Conservation (phyloP, 768 basidiomycete genomes). For the Mycena galopus region DNA sequence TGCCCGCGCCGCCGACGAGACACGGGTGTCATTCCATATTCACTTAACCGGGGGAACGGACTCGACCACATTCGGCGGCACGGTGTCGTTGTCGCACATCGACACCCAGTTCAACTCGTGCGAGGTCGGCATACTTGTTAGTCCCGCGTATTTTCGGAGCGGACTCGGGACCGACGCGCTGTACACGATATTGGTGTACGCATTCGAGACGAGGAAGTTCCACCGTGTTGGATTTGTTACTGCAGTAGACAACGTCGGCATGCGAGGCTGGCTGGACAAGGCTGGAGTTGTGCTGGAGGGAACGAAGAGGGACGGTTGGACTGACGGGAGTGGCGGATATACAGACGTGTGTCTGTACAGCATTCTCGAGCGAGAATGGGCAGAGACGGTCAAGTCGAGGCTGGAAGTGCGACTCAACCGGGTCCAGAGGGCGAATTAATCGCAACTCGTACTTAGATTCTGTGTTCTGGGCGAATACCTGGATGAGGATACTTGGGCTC, state of each 20-base stretch:
- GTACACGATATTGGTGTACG: slow-evolving; percentile 53
- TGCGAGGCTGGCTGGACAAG: slow-evolving; percentile 62
- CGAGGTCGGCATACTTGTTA: slow-evolving; percentile 57
- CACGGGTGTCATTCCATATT: slow-evolving; percentile 53
- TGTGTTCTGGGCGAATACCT: too few species aligned
- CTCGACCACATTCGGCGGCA: slow-evolving; percentile 48
- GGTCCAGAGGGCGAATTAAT: too few species aligned
- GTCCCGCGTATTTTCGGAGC: slow-evolving; percentile 50
- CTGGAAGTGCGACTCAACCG: slow-evolving; percentile 21
- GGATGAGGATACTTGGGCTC: too few species aligned
- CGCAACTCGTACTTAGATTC: too few species aligned
- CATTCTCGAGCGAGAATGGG: slow-evolving; percentile 60
- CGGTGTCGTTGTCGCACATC: slow-evolving; percentile 54
- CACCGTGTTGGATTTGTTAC: slow-evolving; percentile 60
- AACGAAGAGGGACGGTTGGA: slow-evolving; percentile 54
- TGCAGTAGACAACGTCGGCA: slow-evolving; percentile 55
- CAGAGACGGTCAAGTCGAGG: slow-evolving; percentile 41
- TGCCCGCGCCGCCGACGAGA: slow-evolving; percentile 48
- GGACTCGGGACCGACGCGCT: slow-evolving; percentile 60
- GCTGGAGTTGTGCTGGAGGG: slow-evolving; percentile 55
- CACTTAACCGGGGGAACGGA: slow-evolving; percentile 23
- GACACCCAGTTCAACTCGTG: slow-evolving; percentile 51
- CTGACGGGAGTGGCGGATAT: slow-evolving; percentile 47
- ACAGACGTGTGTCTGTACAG: slow-evolving; percentile 56
- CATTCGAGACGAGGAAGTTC: slow-evolving; percentile 57